Conservation (phyloP, 768 basidiomycete genomes). For the Lyophyllum shimeji region DNA sequence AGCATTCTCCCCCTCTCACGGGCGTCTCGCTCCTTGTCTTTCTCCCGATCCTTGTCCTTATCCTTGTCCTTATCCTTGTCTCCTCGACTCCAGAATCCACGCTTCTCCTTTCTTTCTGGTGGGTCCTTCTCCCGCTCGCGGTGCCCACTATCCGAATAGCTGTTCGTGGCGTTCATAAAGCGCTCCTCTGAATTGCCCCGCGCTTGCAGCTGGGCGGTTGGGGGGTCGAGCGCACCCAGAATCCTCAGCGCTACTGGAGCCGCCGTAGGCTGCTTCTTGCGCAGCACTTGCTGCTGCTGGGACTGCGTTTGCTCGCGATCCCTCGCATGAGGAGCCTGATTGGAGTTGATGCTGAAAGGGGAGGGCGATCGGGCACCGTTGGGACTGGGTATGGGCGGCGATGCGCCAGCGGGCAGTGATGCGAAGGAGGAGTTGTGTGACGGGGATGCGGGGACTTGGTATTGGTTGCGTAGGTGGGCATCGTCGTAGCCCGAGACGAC, state of each 20-base stretch:
- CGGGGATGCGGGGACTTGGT: slow-evolving; percentile 29
- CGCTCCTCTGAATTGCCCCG: slow-evolving; percentile 33
- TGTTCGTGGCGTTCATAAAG: slow-evolving; percentile 1
- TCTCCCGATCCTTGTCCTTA: slow-evolving; percentile 7
- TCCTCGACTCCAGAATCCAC: slow-evolving; percentile 51
- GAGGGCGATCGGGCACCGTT: slow-evolving; percentile 42
- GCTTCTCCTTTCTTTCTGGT: slow-evolving; percentile 50
- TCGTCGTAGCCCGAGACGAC: slow-evolving; percentile 33
- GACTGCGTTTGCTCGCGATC: slow-evolving; percentile 23
- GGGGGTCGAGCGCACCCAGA: slow-evolving; percentile 63
- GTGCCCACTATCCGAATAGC: slow-evolving; percentile 31
- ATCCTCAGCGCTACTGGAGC: slow-evolving; percentile 50
- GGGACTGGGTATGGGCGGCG: slow-evolving; percentile 38
- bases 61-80: slow-evolving; percentile 31
- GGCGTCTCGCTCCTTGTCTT: slow-evolving; percentile 2
- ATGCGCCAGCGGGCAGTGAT: slow-evolving; percentile 45
- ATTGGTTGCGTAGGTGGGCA: slow-evolving; percentile 20
- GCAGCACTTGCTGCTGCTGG: slow-evolving; percentile 18
- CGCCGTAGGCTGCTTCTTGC: slow-evolving; percentile 21
- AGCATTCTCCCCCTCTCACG: slow-evolving; percentile 9
- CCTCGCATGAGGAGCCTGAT: slow-evolving; percentile 16
- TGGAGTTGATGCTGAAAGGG: slow-evolving; percentile 39
- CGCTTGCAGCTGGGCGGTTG: slow-evolving; percentile 27
- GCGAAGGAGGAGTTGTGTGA: slow-evolving; percentile 54
- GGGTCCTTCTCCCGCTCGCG: slow-evolving; percentile 22